Conservation (phyloP, 768 basidiomycete genomes). For the Leucosporidium creatinivorum region DNA sequence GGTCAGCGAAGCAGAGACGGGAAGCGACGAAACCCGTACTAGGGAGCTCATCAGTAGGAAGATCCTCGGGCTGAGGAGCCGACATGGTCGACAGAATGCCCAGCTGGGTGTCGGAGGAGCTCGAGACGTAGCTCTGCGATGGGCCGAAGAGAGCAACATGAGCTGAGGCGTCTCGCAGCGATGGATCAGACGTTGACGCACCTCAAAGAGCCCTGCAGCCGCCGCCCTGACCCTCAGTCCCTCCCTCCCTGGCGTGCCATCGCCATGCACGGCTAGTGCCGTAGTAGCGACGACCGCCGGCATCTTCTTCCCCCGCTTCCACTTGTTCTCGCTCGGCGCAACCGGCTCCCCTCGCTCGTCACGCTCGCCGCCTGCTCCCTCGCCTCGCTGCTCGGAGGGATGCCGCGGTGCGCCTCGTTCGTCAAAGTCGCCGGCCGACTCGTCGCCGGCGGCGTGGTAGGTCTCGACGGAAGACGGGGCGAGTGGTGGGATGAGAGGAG, state of each 20-base stretch:
- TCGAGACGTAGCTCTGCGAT: constrained; percentile 40
- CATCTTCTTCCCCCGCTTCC: constrained; percentile 29
- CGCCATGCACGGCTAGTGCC: constrained; percentile 75
- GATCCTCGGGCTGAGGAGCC: constrained; percentile 24
- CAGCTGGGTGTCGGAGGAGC: constrained; percentile 44
- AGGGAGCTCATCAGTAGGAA: too few species aligned
- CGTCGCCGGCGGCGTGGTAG: constrained; percentile 50
- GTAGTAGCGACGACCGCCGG: constrained; percentile 74
- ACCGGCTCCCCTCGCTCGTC: background rate
- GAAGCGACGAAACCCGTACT: too few species aligned
- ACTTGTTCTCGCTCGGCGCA: constrained; percentile 8
- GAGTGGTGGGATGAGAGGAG: constrained; percentile 49
- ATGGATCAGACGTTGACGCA: constrained; percentile 41
- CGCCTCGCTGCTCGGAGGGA: background rate
- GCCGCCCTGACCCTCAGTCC: constrained; percentile 67
- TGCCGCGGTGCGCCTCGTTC: background rate
- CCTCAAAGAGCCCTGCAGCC: constrained; percentile 77
- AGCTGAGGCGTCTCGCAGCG: too few species aligned
- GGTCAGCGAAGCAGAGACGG: too few species aligned
- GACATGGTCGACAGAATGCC: constrained; percentile 41
- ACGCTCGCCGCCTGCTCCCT: background rate
- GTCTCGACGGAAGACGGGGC: constrained; percentile 13
- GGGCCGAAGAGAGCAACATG: too few species aligned
- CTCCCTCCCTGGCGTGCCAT: constrained; percentile 68
- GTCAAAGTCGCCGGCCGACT: constrained; percentile 44